These are phyloP conservation scores for Diutina ranongensis DNA, from an alignment of 1,139 yeast species.

Conservation along the genomic window DNA sequence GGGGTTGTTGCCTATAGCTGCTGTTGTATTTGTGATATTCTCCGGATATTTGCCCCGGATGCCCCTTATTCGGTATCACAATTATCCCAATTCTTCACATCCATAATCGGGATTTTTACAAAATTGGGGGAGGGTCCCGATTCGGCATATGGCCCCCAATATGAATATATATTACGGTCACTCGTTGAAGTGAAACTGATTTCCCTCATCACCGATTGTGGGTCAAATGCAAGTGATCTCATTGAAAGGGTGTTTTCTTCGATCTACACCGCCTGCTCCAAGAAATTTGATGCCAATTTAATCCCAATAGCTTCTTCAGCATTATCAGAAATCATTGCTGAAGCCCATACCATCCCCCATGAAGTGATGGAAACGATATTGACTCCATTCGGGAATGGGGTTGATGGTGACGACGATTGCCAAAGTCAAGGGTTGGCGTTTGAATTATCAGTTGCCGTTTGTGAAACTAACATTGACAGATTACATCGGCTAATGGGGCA, in stretches of 20 bases:
- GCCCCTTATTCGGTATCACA: constrained; percentile 72
- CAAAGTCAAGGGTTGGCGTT: constrained; percentile 47
- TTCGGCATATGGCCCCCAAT: constrained; percentile 52
- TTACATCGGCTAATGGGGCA: constrained; percentile 73
- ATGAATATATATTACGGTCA: constrained; percentile 53
- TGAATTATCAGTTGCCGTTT: constrained; percentile 53
- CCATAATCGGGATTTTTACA: constrained; percentile 30
- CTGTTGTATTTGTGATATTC: constrained; percentile 65
- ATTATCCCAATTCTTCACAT: constrained; percentile 48
- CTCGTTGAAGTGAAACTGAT: constrained; percentile 74
- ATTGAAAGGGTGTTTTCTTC: constrained; percentile 46
- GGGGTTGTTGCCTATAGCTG: constrained; percentile 61
- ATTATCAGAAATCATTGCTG: constrained; percentile 67
- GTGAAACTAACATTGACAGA: constrained; percentile 61
- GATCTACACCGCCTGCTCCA: constrained; percentile 43
- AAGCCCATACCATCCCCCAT: constrained; percentile 57
- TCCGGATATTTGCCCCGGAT: constrained; percentile 78
- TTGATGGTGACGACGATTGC: constrained; percentile 18
- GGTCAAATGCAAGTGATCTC: constrained; percentile 40
- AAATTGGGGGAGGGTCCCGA: constrained; percentile 52
- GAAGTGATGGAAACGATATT: constrained; percentile 52
- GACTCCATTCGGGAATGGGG: constrained; percentile 20
- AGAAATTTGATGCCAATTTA: constrained; percentile 28
- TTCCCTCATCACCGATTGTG: constrained; percentile 66
- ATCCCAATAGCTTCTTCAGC: constrained; percentile 58